phyloP scores from a whole-genome alignment of 345 rosid species.

The Moricandia moricandioides region DNA sequence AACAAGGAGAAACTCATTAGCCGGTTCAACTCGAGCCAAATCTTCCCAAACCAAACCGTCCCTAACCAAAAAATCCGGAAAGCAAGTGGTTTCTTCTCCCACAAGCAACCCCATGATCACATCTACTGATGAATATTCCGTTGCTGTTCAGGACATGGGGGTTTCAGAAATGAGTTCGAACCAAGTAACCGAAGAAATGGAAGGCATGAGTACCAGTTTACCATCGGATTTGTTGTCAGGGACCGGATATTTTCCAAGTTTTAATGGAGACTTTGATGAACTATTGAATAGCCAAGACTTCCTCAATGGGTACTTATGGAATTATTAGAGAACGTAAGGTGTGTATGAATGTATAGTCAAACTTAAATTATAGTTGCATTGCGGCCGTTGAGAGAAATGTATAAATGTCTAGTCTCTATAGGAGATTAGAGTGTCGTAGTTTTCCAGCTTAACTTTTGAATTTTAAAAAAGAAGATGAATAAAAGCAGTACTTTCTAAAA shows the following conservation, averaged over 20 bases:
- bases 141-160: constrained; percentile 26
- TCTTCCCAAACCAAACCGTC: constrained; percentile 29
- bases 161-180: constrained; percentile 12
- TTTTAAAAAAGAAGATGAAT: no score
- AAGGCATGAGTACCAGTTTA: constrained; percentile 20
- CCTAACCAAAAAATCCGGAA: constrained; percentile 7
- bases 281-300: constrained; percentile 34
- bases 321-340: constrained; percentile 19
- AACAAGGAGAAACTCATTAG: constrained; percentile 60
- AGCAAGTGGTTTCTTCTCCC: constrained; percentile 35
- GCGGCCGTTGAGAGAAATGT: constrained; percentile 22
- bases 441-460: constrained; percentile 7
- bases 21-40: constrained; percentile 62
- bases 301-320: constrained; percentile 36
- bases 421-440: constrained; percentile 15
- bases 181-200: constrained; percentile 24
- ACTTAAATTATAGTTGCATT: constrained; percentile 10
- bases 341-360: constrained; percentile 8
- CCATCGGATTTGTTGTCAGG: constrained; percentile 38
- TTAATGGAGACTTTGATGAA: constrained; percentile 31
- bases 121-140: constrained; percentile 31
- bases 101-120: constrained; percentile 26
- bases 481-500: no score
- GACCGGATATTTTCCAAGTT: constrained; percentile 3
- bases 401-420: constrained; percentile 15